Base-by-base conservation (phyloP, 257 asterid species). In the Solanum bulbocastanum region DNA sequence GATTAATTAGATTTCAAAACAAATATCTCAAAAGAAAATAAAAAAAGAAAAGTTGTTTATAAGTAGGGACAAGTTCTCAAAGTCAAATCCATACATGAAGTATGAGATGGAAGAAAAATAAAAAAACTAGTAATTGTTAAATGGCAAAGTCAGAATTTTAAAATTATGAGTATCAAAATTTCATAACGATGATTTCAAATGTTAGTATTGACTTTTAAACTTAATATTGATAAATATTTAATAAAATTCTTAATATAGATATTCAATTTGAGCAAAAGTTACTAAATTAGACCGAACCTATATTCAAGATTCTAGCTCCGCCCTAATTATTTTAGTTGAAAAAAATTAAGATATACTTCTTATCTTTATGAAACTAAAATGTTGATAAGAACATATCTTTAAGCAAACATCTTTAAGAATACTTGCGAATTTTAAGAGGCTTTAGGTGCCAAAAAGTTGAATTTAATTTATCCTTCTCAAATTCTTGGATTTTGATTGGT, bases 211-310 rank as follows among this genome's bases (percentile, higher is more conserved):
- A 32, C 3, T 32, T 32, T 3, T 32, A 40, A 40, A 40, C 0
- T 40, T 40, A 40, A 40, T 0, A 18, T 52, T 6, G 1, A 1
- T 52, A 52, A 52, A 18, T 18, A 52, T 52, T 52, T 18, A 18
- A 52, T 3, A 52, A 46, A 46, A 4, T 46, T 46, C n/a, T 18
- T 6, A 6, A 18, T 52, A 2, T 1, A 52, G 0, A 52, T 52
- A 52, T 52, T 1, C 0, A 52, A 52, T 18, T 18, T 52, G 1
- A 52, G 8, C 8, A 5, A 52, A 52, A 18, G 0, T 18, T 52
- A 52, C 4, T 52, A 0, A 52, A 1, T 52, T 52, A 2, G 10
- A 18, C 0, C 1, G 4, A 52, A 0, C 10, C 4, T 0, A 18
- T 52, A 52, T 52, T 3, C 4, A 3, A 52, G 10, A 0, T 52